A percentile compares a stretch with the other conserved stretches of the same genome.
These are phyloP conservation scores for Lachnellula hyalina DNA, from an alignment of 2,329 filamentous ascomycete genomes.

Conservation along the genomic window DNA sequence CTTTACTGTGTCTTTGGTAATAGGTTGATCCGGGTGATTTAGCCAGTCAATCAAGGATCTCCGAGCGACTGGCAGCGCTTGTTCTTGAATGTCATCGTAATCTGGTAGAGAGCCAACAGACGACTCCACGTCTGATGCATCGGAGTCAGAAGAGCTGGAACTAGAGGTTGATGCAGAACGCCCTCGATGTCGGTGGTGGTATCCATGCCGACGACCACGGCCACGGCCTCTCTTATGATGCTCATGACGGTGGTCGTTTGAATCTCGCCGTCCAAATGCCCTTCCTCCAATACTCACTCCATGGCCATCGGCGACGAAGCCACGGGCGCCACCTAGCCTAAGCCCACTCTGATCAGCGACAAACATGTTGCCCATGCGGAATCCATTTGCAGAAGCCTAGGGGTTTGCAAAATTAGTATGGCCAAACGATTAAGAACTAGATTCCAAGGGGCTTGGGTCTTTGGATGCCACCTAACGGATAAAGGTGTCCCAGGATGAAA, in stretches of 20 bases:
- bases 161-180: conserved; percentile 12
- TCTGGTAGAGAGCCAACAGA: conserved; percentile 51
- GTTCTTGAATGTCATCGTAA: conserved; percentile 44
- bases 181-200: conserved; percentile 3
- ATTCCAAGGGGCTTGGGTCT: no score
- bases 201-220: background rate
- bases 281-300: conserved; percentile 19
- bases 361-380: conserved; percentile 17
- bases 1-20: conserved; percentile 42
- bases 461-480: no score
- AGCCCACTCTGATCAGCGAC: conserved; percentile 39
- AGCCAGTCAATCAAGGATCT: conserved; percentile 45
- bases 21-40: conserved; percentile 42
- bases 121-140: conserved; percentile 31
- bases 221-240: conserved; percentile 3
- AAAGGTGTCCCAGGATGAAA: background rate
- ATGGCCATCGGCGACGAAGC: conserved; percentile 18
- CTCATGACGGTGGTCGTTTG: background rate
- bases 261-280: conserved; percentile 13
- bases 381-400: conserved; percentile 13
- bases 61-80: conserved; percentile 44
- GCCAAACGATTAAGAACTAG: background rate
- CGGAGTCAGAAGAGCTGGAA: conserved; percentile 28
- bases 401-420: background rate
- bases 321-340: conserved; percentile 24